These are phyloP conservation scores for Debaryomyces udenii DNA, from an alignment of 1,139 yeast genomes.

Conservation along the genomic window DNA sequence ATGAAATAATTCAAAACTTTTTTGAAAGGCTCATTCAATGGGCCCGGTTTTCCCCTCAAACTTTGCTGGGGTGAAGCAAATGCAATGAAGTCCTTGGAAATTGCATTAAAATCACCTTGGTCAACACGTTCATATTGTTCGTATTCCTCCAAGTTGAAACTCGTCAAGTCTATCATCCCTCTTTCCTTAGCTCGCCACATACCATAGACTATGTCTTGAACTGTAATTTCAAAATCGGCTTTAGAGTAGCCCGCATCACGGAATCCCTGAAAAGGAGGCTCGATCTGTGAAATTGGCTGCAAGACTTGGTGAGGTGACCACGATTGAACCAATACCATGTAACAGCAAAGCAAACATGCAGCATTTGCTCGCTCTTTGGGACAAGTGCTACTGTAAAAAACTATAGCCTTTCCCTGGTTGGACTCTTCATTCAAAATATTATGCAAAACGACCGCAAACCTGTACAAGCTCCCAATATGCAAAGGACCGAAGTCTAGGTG, in stretches of 20 bases:
- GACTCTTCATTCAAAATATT: conserved; percentile 84
- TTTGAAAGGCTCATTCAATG: conserved; percentile 70
- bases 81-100: conserved; percentile 93
- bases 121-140: conserved; percentile 95
- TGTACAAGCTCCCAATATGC: conserved; percentile 87
- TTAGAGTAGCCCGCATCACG: conserved; percentile 97
- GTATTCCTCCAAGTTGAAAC: conserved; percentile 89
- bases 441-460: conserved; percentile 93
- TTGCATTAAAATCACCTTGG: conserved; percentile 91
- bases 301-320: conserved; percentile 99
- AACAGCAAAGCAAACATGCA: conserved; percentile 90
- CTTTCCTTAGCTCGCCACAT: conserved; percentile 98
- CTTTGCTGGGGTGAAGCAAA: conserved; percentile 96
- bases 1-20: conserved; percentile 79
- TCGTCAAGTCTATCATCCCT: conserved; percentile 80
- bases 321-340: conserved; percentile 91
- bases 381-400: conserved; percentile 81
- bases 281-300: conserved; percentile 90
- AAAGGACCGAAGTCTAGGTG: conserved; percentile 96
- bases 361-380: conserved; percentile 89
- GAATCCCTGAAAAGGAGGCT: conserved; percentile 92
- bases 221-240: conserved; percentile 90
- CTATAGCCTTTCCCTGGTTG: conserved; percentile 87
- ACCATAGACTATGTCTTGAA: conserved; percentile 94
- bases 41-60: conserved; percentile 39